Percentiles rank a stretch among this genome's conserved stretches.
Evolutionary conservation across 164 flowering plant species (phyloP).

Genomic region (Umbellularia californica): DNA sequence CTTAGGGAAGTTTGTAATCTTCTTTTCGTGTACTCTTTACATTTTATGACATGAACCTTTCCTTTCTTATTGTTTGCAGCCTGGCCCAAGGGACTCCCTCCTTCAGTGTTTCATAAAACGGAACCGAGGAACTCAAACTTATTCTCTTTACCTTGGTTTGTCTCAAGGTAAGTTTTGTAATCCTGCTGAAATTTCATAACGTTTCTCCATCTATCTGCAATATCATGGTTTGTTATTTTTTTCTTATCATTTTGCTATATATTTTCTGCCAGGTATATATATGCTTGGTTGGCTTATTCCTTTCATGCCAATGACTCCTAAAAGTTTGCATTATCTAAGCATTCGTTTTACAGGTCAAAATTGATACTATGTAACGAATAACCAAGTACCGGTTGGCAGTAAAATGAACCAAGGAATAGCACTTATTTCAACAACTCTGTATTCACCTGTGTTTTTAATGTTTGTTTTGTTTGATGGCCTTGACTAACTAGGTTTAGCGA

Average conservation of each 20-base stretch:
- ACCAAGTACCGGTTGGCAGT: too few relatives aligned
- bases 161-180: conserved; percentile 47
- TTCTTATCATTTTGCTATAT: background rate
- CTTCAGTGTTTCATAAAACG: conserved; percentile 81
- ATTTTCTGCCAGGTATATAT: background rate
- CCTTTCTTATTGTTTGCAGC: conserved; percentile 41
- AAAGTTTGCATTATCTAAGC: background rate
- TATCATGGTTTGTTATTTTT: background rate
- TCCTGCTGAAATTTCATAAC: background rate
- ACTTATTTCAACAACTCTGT: background rate
- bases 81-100: conserved; percentile 77
- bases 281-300: background rate
- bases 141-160: conserved; percentile 62
- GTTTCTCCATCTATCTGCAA: background rate
- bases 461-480: background rate
- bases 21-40: background rate
- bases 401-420: too few relatives aligned
- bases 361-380: too few relatives aligned
- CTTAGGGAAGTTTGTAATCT: too few relatives aligned
- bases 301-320: background rate
- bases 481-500: background rate
- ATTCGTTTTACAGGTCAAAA: too few relatives aligned
- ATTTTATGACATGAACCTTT: background rate
- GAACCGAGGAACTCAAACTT: conserved; percentile 54
- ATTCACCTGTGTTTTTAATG: background rate